phyloP scores from a whole-genome alignment of 2,329 filamentous ascomycete genomes.

The Pestalotiopsis sp. region DNA sequence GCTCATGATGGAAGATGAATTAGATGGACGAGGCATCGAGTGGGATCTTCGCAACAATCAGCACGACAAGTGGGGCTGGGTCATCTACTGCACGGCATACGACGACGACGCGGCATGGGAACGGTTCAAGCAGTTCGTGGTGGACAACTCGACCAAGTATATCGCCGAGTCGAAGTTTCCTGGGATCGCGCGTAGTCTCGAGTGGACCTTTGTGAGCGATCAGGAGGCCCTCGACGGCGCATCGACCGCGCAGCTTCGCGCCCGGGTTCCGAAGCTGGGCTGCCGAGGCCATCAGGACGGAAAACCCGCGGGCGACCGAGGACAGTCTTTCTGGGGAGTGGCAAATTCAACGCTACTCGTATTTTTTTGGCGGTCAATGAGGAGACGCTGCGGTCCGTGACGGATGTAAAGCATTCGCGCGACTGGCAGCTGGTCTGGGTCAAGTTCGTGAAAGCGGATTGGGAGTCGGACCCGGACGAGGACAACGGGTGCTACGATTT shows the following conservation, averaged over 20 bases:
- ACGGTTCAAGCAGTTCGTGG: constrained; percentile 1
- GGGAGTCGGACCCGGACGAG: not conserved
- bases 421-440: constrained; percentile 1
- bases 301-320: not conserved
- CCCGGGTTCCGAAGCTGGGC: not conserved
- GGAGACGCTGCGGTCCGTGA: not conserved
- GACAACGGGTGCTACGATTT: not conserved
- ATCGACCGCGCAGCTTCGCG: not conserved
- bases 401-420: not conserved
- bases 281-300: not conserved
- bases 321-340: not conserved
- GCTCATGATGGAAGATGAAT: not conserved
- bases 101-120: constrained; percentile 1
- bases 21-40: not conserved
- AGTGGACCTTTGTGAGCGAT: constrained; percentile 2
- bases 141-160: not conserved
- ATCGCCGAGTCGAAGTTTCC: not conserved
- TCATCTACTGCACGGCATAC: not conserved
- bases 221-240: not conserved
- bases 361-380: not conserved
- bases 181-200: not conserved
- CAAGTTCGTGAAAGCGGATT: not conserved
- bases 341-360: not conserved
- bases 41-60: not conserved
- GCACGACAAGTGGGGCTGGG: constrained; percentile 4